phyloP scores from a whole-genome alignment of 371 early-diverging fungal species.

The Mortierella sp. region DNA sequence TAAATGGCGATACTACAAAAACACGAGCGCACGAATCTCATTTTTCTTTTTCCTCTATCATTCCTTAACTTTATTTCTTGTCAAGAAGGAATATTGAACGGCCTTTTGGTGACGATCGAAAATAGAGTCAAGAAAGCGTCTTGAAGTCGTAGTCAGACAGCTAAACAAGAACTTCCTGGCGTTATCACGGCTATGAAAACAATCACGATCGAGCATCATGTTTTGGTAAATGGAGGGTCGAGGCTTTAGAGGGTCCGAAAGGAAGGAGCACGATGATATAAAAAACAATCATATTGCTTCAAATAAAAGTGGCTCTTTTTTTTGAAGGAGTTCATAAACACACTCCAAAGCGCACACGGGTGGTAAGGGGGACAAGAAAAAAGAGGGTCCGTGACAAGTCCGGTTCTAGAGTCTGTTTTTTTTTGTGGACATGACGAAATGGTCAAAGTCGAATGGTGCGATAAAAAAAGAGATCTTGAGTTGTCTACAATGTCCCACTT shows the following conservation, averaged over 20 bases:
- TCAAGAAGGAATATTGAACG: background rate
- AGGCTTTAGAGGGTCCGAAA: background rate
- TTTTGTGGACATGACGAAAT: slow-evolving; percentile 13
- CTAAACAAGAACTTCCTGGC: background rate
- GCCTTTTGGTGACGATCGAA: background rate
- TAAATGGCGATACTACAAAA: background rate
- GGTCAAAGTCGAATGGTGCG: slow-evolving; percentile 14
- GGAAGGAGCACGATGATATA: background rate
- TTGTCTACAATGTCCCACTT: background rate
- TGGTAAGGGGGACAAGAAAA: background rate
- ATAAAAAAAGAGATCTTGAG: background rate
- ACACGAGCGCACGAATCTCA: background rate
- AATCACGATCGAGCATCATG: background rate
- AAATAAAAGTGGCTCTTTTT: background rate
- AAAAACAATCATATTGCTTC: too few relatives aligned
- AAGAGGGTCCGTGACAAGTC: background rate
- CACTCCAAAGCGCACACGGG: background rate
- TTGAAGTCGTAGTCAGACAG: background rate
- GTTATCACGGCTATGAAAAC: background rate
- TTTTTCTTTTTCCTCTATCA: background rate
- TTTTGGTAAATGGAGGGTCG: background rate
- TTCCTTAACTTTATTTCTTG: background rate
- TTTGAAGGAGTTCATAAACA: background rate
- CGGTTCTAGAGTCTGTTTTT: background rate
- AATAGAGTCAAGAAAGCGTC: background rate